These are phyloP conservation scores for Hamigera avellanea DNA, from an alignment of 495 filamentous ascomycete genomes.

Conservation along the genomic window DNA sequence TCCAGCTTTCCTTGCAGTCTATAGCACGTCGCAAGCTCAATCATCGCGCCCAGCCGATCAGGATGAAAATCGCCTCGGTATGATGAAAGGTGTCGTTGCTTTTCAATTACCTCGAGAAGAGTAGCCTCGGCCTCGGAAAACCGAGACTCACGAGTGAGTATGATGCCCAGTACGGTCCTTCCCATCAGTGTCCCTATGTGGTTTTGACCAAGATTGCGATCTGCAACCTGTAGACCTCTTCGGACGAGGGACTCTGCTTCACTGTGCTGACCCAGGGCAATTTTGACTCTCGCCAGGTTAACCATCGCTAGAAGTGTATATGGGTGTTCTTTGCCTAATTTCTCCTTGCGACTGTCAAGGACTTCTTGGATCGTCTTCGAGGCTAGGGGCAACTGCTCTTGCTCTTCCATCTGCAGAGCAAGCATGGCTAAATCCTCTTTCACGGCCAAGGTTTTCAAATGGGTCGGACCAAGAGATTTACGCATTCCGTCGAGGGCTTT, in stretches of 20 bases:
- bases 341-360: conserved; percentile 11
- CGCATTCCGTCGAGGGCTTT: conserved; percentile 16
- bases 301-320: conserved; percentile 18
- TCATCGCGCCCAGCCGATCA: conserved; percentile 4
- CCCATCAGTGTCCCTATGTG: conserved; percentile 22
- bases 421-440: conserved; percentile 15
- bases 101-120: conserved; percentile 10
- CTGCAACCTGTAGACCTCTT: conserved; percentile 11
- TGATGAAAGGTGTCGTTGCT: conserved; percentile 1
- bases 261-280: conserved; percentile 7
- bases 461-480: conserved; percentile 14
- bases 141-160: conserved; percentile 5
- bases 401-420: background rate
- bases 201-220: conserved; percentile 22
- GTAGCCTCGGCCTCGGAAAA: conserved; percentile 16
- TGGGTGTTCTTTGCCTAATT: conserved; percentile 26
- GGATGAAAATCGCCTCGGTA: conserved; percentile 3
- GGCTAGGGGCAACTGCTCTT: background rate
- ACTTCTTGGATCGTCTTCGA: conserved; percentile 11
- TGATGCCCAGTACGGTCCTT: conserved; percentile 6
- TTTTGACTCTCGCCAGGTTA: conserved; percentile 18
- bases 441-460: conserved; percentile 19
- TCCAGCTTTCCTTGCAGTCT: conserved; percentile 2
- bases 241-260: conserved; percentile 19
- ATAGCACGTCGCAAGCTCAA: conserved; percentile 4